Conservation (phyloP, 805 yeast genomes). For the Millerago galiae region DNA sequence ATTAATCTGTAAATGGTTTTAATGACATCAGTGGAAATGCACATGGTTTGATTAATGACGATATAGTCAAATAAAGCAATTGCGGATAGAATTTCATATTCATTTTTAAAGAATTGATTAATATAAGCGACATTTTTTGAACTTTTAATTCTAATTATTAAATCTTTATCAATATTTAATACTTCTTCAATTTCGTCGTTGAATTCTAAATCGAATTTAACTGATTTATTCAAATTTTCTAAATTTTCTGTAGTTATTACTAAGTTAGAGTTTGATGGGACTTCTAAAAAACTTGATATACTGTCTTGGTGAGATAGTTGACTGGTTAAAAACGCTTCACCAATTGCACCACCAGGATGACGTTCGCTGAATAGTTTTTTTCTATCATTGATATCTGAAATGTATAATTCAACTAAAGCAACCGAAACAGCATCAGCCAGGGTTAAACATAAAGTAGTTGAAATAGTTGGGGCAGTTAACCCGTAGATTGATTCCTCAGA, state of each 20-base stretch:
- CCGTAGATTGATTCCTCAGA: conserved; percentile 63
- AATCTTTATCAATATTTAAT: conserved; percentile 11
- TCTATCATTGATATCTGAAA: conserved; percentile 48
- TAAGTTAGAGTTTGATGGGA: conserved; percentile 3
- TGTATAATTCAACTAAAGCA: conserved; percentile 63
- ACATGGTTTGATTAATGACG: conserved; percentile 2
- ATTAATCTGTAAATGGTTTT: conserved; percentile 6
- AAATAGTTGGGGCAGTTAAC: conserved; percentile 80
- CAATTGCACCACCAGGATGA: conserved; percentile 93
- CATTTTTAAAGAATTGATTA: conserved; percentile 22
- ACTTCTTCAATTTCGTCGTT: conserved; percentile 11
- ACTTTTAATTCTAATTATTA: conserved; percentile 15
- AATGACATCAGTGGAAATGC: conserved; percentile 2
- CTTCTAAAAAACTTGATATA: conserved; percentile 3
- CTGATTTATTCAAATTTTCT: conserved; percentile 5
- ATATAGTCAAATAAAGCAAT: conserved; percentile 24
- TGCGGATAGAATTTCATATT: conserved; percentile 29
- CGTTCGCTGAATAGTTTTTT: conserved; percentile 54
- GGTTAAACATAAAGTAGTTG: conserved; percentile 70
- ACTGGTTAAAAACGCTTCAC: conserved; percentile 36
- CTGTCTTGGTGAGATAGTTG: conserved; percentile 25
- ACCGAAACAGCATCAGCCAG: conserved; percentile 75
- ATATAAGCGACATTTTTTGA: conserved; percentile 22
- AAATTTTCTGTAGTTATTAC: conserved; percentile 6
- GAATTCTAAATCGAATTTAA: conserved; percentile 17